Evolutionary conservation across 345 rosid species (phyloP), one percentile per base, ranked within the genome.

Genomic region (Acer yangbiense): DNA sequence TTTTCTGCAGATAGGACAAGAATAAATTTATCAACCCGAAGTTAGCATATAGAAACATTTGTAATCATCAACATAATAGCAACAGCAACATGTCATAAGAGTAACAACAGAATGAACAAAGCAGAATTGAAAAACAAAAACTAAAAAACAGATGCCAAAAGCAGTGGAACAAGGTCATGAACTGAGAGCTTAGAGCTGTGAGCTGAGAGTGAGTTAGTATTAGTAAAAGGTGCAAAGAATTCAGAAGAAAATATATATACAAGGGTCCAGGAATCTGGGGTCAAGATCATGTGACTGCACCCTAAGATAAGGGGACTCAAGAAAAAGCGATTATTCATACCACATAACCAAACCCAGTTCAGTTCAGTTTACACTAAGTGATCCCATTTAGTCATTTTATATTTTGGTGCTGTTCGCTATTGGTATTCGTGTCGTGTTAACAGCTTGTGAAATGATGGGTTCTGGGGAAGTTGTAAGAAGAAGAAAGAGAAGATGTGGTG

Each of bases 181-280:
- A 3, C 3, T 29, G 71, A 65, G 25, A 23, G 25, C 25, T 23
- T 23, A 23, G 25, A 23, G 25, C 25, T 23, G 25, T 23, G 62
- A 35, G 60, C n/a, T 4, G 72, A 21, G 72, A 46, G 57, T 13
- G 3, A 29, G 18, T 12, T 17, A 1, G 43, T 73, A 71, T 63
- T 73, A 76, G 71, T 44, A 81, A 82, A 80, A 77, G 77, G 57
- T 63, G 29, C 73, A 74, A 85, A 79, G 84, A 83, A 74, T 82
- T 41, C 64, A 77, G 76, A 82, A 50, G 64, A 90, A 82, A 88
- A 73, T 81, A 85, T 83, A 82, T 58, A 90, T 94, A 94, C 2
- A 29, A 94, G 94, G 88, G 90, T 91, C 95, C 93, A 85, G 83
- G 94, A 92, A 94, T 94, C 94, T 92, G 90, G 95, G 97, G 97